A percentile compares a stretch with the other conserved stretches of the same genome.
Conservation (phyloP, 2,329 filamentous ascomycete species). For the Phialocephala sp. region DNA sequence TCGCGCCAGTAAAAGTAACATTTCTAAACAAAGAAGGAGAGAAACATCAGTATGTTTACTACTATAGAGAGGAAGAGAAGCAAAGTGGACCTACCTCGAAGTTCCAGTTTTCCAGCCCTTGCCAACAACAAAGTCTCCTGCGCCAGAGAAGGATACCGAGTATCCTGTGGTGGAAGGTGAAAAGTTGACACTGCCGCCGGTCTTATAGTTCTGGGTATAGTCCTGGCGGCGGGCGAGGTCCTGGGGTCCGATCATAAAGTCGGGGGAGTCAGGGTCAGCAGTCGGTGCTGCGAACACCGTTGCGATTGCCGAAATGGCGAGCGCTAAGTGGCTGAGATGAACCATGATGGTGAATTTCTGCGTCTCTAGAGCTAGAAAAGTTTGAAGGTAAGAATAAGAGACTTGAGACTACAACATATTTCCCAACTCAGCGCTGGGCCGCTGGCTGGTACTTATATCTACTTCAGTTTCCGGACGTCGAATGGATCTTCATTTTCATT, state of each 20-base stretch:
- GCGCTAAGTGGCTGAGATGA: background rate
- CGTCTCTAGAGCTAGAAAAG: background rate
- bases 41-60: background rate
- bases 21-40: constrained; percentile 37
- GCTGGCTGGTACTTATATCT: no score
- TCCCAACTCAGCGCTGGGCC: no score
- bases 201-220: constrained; percentile 34
- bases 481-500: no score
- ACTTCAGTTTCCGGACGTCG: no score
- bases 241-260: constrained; percentile 20
- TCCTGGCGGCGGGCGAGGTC: constrained; percentile 27
- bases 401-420: no score
- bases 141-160: constrained; percentile 26
- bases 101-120: constrained; percentile 27
- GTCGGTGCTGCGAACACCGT: background rate
- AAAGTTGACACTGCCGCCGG: constrained; percentile 31
- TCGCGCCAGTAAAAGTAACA: constrained; percentile 51
- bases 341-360: background rate
- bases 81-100: constrained; percentile 10
- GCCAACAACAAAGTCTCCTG: constrained; percentile 29
- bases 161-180: constrained; percentile 23
- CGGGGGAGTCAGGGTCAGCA: background rate
- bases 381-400: no score
- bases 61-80: background rate
- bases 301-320: background rate